A percentile compares a stretch with the other conserved stretches of the same genome.
Evolutionary conservation across 306 rosid genomes (phyloP).

Genomic region (Lablab purpureus): DNA sequence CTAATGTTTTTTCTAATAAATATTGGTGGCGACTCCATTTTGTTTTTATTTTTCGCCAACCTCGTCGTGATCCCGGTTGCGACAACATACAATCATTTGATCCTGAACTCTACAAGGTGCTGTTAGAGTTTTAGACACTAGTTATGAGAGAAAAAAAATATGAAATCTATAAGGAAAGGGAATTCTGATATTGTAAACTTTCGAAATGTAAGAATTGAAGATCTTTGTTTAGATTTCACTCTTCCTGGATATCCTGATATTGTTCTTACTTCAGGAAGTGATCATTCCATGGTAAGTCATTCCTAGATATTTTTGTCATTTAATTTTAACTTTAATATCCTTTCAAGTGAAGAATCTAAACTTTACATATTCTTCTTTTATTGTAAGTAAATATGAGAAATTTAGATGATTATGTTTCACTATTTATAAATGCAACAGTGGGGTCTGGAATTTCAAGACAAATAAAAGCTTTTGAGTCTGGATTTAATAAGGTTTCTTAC

Average conservation of each 20-base stretch:
- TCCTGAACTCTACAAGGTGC: conserved; percentile 80
- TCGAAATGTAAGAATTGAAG: conserved; percentile 74
- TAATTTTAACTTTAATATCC: conserved; percentile 22
- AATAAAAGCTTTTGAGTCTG: conserved; percentile 89
- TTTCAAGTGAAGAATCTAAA: conserved; percentile 33
- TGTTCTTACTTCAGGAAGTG: conserved; percentile 64
- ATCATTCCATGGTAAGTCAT: conserved; percentile 62
- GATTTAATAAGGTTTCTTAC: conserved; percentile 79
- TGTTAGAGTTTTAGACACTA: conserved; percentile 88
- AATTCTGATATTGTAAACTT: conserved; percentile 55
- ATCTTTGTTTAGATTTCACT: conserved; percentile 93
- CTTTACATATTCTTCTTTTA: conserved; percentile 33
- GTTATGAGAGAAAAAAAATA: conserved; percentile 55
- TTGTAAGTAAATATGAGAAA: conserved; percentile 75
- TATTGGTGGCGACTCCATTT: no score
- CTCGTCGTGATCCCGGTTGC: no score
- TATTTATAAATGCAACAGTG: conserved; percentile 77
- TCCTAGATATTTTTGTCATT: conserved; percentile 32
- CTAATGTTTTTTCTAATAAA: no score
- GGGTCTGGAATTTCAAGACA: conserved; percentile 84
- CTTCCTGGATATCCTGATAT: conserved; percentile 94
- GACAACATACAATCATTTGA: conserved; percentile 83
- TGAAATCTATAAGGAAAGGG: conserved; percentile 58
- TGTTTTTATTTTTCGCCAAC: no score
- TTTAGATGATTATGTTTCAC: conserved; percentile 81